Conservation (phyloP, 2,329 filamentous ascomycete genomes). For the Trichophyton schoenleinii region DNA sequence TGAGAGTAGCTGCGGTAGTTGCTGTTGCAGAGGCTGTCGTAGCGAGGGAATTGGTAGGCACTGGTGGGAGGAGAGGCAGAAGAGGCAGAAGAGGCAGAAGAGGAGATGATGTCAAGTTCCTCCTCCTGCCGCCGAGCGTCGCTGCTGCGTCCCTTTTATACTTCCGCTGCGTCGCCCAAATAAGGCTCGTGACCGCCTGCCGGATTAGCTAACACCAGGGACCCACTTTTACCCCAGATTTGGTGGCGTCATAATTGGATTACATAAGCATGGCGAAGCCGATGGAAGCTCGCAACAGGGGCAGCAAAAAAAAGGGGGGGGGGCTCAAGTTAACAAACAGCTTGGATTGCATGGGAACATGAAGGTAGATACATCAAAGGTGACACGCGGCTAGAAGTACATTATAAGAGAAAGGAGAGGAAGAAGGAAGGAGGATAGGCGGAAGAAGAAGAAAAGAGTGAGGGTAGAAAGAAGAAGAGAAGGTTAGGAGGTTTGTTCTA, state of each 20-base stretch:
- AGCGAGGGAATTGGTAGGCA: neutral
- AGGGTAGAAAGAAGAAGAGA: too few relatives aligned
- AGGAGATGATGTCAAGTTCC: neutral
- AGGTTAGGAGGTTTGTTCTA: neutral
- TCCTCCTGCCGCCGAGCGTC: neutral
- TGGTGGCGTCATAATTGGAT: neutral
- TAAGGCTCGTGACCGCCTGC: constrained; percentile 4
- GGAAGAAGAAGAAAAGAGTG: neutral
- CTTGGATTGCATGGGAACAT: neutral
- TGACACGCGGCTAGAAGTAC: neutral
- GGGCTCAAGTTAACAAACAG: too few relatives aligned
- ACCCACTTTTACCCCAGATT: constrained; percentile 4
- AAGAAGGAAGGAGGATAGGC: neutral
- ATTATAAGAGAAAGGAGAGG: neutral
- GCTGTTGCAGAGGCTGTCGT: neutral
- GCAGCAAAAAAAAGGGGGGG: too few relatives aligned
- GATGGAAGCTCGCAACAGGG: neutral
- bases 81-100: neutral
- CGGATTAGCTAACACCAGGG: neutral
- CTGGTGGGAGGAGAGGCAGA: neutral
- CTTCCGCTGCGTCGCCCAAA: neutral
- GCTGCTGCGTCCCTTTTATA: neutral
- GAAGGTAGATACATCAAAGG: neutral
- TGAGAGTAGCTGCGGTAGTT: neutral
- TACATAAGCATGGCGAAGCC: neutral